Base-by-base conservation (phyloP, 2,329 filamentous ascomycete species). In the Proliferodiscus dingleyae region DNA sequence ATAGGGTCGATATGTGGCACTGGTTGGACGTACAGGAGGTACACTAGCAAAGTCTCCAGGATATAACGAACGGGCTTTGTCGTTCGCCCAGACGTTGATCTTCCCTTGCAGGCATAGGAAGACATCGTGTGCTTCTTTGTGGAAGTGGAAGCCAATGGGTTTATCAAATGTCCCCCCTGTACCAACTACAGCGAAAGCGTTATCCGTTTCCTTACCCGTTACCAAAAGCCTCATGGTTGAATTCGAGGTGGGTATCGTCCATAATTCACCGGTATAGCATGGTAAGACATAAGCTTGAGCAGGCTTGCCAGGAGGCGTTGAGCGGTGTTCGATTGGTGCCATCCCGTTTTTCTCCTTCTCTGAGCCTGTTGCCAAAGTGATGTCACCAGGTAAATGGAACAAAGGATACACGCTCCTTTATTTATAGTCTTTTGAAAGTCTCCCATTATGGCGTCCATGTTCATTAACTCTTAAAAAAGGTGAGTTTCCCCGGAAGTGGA, bases 1-100 rank as follows among this genome's bases (percentile, higher is more conserved):
- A n/a, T n/a, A 30, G 29, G 41, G 21, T 24, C 16, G 18, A 21
- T 13, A 15, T 26, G 19, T 24, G 37, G 24, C 16, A 15, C 26
- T 33, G 18, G 22, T 22, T 39, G 6, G 8, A 58, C 64, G 54
- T 62, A 78, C 74, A 7, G 75, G 77, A 39, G 77, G 77, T 3
- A 79, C 69, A 51, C 74, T 77, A 3, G 75, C 75, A 61, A 79
- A 80, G 51, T 81, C 77, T 0, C 77, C 77, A 0, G 75, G 70
- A 0, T 67, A 68, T 65, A 80, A 65, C 41, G 73, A 70, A 16
- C 74, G 64, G 45, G 73, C 77, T 52, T 74, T 67, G 37, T 78
- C 73, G n/a, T 72, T 72, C n/a, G 72, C 75, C 73, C 74, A 80
- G 5, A 80, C 61, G 52, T 78, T 79, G 50, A 79, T 54, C 44